These are phyloP conservation scores for Lepraria neglecta DNA, from an alignment of 495 filamentous ascomycete genomes.

Conservation along the genomic window DNA sequence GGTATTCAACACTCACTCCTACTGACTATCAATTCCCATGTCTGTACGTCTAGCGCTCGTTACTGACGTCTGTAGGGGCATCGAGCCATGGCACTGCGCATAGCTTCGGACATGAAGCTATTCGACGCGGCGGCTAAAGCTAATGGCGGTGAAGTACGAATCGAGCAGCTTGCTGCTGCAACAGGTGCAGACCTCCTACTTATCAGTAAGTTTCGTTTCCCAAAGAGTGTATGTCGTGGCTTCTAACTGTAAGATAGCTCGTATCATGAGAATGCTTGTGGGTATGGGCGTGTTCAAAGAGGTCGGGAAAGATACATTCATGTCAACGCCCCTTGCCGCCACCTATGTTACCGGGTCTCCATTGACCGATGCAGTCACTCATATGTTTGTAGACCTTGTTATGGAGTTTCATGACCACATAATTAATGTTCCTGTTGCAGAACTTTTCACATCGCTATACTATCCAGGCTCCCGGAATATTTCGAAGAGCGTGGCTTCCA, in stretches of 20 bases:
- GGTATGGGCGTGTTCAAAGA: background rate
- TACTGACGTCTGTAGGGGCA: background rate
- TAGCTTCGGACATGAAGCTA: background rate
- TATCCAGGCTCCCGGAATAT: background rate
- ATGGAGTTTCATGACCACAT: background rate
- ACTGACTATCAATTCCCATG: background rate
- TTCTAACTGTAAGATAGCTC: background rate
- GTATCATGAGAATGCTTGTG: background rate
- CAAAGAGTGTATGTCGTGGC: background rate
- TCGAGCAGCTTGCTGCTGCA: slow-evolving; percentile 1
- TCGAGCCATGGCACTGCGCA: background rate
- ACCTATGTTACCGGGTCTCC: background rate
- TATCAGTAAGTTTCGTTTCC: background rate
- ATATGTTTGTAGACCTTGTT: background rate
- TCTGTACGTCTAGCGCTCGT: too few species aligned
- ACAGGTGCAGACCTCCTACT: background rate
- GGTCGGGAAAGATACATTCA: background rate
- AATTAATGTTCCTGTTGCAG: background rate
- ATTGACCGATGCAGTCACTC: background rate
- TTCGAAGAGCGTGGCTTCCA: background rate
- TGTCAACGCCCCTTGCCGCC: background rate
- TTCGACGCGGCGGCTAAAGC: background rate
- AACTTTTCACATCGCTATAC: background rate
- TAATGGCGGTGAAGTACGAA: background rate
- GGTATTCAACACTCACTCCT: background rate